These are phyloP conservation scores for Phytopythium chamaehyphon DNA, from an alignment of 352 stramenopile genomes.

Conservation along the genomic window DNA sequence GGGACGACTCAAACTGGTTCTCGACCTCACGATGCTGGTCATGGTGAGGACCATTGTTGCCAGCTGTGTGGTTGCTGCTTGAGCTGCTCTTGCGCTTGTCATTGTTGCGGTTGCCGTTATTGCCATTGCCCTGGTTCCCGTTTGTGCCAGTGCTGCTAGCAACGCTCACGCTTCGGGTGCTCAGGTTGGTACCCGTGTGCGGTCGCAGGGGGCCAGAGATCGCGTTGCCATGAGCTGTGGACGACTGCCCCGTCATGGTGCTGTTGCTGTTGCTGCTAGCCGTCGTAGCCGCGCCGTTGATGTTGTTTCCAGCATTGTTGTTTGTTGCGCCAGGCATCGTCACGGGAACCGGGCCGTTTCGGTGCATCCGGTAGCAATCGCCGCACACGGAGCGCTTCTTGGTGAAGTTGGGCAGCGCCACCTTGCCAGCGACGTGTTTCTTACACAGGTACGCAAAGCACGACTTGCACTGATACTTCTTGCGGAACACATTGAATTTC, in stretches of 20 bases:
- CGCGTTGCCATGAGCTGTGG: background rate
- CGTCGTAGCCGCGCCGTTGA: constrained; percentile 7
- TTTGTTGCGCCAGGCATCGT: constrained; percentile 12
- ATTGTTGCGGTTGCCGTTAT: background rate
- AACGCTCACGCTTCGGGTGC: background rate
- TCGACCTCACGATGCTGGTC: background rate
- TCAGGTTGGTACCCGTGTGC: background rate
- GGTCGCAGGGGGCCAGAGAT: constrained; percentile 1
- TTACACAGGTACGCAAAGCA: constrained; percentile 75
- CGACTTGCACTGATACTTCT: constrained; percentile 85
- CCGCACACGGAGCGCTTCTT: constrained; percentile 76
- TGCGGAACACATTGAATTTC: constrained; percentile 84
- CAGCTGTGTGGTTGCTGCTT: constrained; percentile 1
- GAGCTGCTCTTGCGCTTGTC: constrained; percentile 21
- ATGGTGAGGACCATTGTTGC: background rate
- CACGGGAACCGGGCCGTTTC: constrained; percentile 44
- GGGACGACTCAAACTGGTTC: background rate
- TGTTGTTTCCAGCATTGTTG: constrained; percentile 12
- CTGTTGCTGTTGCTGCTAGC: constrained; percentile 14
- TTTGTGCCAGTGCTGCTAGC: background rate
- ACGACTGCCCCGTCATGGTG: constrained; percentile 4
- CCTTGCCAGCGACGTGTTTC: constrained; percentile 75
- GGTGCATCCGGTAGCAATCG: constrained; percentile 71
- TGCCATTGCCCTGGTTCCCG: background rate
- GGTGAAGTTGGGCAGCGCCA: constrained; percentile 44